Evolutionary conservation across 2,329 filamentous ascomycete species (phyloP).

Genomic region (Simplicillium aogashimaense): DNA sequence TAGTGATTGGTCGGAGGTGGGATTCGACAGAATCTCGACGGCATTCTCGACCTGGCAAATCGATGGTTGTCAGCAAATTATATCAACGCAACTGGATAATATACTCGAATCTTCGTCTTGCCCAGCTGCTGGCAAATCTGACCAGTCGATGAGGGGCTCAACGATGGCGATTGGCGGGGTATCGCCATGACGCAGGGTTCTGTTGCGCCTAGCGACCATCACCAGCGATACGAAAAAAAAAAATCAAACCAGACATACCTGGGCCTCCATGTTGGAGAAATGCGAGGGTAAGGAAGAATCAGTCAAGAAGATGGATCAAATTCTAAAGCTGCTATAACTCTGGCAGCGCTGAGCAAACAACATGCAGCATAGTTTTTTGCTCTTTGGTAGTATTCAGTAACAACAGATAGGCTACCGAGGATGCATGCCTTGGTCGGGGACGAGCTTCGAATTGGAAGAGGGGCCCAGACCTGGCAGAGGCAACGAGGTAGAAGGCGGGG

Average conservation of each 20-base stretch:
- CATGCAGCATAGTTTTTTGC: constrained; percentile 29
- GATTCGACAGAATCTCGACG: constrained; percentile 88
- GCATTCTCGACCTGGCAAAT: constrained; percentile 72
- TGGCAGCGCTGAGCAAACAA: constrained; percentile 28
- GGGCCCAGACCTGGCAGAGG: constrained; percentile 12
- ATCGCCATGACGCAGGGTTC: too few relatives aligned
- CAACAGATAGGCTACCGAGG: constrained; percentile 26
- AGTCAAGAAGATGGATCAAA: constrained; percentile 8
- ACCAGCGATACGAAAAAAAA: constrained; percentile 6
- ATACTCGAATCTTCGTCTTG: neutral
- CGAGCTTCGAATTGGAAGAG: constrained; percentile 7
- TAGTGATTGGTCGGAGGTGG: constrained; percentile 61
- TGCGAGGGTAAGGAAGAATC: constrained; percentile 7
- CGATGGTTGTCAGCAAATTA: constrained; percentile 8
- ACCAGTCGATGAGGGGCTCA: constrained; percentile 10
- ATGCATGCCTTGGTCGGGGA: constrained; percentile 25
- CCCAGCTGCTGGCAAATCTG: constrained; percentile 14
- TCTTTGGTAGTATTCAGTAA: constrained; percentile 9
- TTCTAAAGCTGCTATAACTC: constrained; percentile 30
- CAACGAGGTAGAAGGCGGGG: constrained; percentile 4
- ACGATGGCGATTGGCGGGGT: too few relatives aligned
- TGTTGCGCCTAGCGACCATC: constrained; percentile 12
- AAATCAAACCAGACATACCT: constrained; percentile 23
- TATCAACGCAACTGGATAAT: neutral
- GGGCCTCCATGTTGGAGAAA: constrained; percentile 33